Evolutionary conservation across 768 basidiomycete genomes (phyloP).

Genomic region (Termitomyces sp.): DNA sequence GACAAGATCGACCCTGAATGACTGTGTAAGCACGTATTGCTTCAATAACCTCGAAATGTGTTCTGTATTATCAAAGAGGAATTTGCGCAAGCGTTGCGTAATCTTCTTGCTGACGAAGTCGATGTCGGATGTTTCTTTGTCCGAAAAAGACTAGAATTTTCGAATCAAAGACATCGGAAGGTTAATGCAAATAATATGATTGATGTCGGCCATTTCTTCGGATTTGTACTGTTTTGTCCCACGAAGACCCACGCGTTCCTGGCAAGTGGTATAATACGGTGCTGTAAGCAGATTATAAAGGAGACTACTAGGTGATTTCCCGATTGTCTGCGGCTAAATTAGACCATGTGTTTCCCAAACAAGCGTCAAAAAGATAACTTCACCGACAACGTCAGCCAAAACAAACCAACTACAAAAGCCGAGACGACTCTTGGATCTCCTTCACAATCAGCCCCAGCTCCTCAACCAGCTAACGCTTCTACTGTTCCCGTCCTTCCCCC

Average conservation of each 20-base stretch:
- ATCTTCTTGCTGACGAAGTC: neutral
- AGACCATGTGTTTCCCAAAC: constrained; percentile 27
- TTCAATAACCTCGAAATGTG: neutral
- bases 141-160: neutral
- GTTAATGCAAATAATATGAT: neutral
- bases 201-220: constrained; percentile 4
- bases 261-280: neutral
- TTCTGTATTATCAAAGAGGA: neutral
- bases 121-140: neutral
- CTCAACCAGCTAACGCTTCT: constrained; percentile 5
- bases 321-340: neutral
- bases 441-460: constrained; percentile 4
- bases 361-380: constrained; percentile 26
- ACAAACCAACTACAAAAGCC: constrained; percentile 24
- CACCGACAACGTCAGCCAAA: constrained; percentile 16
- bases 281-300: constrained; percentile 10
- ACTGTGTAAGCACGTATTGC: neutral
- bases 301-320: neutral
- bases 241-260: constrained; percentile 15
- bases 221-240: constrained; percentile 12
- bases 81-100: neutral
- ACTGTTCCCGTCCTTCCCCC: constrained; percentile 9
- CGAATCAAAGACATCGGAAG: neutral
- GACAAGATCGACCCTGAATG: neutral
- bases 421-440: constrained; percentile 1